These are phyloP conservation scores for Colletotrichum aenigma DNA, from an alignment of 2,329 filamentous ascomycete species.

Conservation along the genomic window DNA sequence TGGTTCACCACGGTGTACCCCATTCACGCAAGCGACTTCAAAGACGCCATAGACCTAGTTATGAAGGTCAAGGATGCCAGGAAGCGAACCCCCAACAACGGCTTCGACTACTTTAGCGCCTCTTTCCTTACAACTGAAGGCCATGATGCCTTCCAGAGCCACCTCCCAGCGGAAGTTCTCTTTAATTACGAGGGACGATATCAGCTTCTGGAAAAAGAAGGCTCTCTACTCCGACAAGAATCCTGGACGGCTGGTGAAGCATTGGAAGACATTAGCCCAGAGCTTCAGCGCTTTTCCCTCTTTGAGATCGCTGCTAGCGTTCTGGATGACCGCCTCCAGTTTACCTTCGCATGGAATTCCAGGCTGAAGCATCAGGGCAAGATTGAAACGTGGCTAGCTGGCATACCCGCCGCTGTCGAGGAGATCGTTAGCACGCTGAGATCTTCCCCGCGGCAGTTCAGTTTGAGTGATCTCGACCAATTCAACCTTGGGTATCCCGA, in stretches of 20 bases:
- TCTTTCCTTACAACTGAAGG: not conserved
- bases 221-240: constrained; percentile 21
- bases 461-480: not conserved
- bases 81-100: constrained; percentile 2
- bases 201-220: constrained; percentile 46
- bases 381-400: not conserved
- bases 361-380: not conserved
- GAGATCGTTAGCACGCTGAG: not conserved
- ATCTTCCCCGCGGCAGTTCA: not conserved
- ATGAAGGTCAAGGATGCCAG: constrained; percentile 25
- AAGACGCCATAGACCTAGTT: constrained; percentile 22
- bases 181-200: constrained; percentile 54
- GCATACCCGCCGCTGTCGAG: not conserved
- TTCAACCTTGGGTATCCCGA: not conserved
- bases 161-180: constrained; percentile 46
- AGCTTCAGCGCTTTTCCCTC: not conserved
- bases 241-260: not conserved
- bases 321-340: not conserved
- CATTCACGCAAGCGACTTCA: constrained; percentile 11
- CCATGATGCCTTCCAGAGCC: constrained; percentile 16
- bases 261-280: not conserved
- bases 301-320: not conserved
- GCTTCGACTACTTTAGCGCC: constrained; percentile 1
- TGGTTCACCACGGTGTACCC: constrained; percentile 44
- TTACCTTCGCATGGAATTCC: not conserved